Conservation (phyloP, 805 yeast species). For the Starmera caribaea region DNA sequence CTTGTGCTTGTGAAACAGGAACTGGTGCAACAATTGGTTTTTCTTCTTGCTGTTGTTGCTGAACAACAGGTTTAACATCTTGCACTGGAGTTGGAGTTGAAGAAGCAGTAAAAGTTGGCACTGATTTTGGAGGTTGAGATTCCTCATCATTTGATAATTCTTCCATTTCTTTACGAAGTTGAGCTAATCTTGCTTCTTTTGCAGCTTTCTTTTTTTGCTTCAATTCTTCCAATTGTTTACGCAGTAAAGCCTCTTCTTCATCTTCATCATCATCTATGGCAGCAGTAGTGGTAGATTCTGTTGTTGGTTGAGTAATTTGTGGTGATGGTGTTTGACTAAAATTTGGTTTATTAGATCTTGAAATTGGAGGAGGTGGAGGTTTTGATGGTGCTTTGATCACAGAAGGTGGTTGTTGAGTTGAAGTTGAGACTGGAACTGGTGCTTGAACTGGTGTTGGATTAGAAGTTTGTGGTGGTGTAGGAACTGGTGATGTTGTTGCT, state of each 20-base stretch:
- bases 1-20: constrained; percentile 4
- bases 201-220: constrained; percentile 44
- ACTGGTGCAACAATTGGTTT: not conserved
- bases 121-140: constrained; percentile 6
- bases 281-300: constrained; percentile 7
- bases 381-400: constrained; percentile 1
- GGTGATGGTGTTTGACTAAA: too few species aligned
- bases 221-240: constrained; percentile 28
- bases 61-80: not conserved
- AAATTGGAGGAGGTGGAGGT: constrained; percentile 9
- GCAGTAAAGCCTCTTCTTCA: constrained; percentile 37
- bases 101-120: constrained; percentile 11
- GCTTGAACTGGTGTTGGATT: constrained; percentile 4
- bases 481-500: not conserved
- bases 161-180: constrained; percentile 49
- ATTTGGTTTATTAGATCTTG: constrained; percentile 1
- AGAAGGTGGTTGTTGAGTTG: not conserved
- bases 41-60: constrained; percentile 25
- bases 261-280: constrained; percentile 38
- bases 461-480: constrained; percentile 6
- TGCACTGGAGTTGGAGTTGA: constrained; percentile 6
- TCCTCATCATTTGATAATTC: constrained; percentile 34
- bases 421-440: constrained; percentile 1
- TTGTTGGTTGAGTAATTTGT: not conserved
- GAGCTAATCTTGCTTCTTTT: constrained; percentile 50